These are phyloP conservation scores for Stagonosporopsis tanaceti DNA, from an alignment of 2,329 filamentous ascomycete species.

Conservation along the genomic window DNA sequence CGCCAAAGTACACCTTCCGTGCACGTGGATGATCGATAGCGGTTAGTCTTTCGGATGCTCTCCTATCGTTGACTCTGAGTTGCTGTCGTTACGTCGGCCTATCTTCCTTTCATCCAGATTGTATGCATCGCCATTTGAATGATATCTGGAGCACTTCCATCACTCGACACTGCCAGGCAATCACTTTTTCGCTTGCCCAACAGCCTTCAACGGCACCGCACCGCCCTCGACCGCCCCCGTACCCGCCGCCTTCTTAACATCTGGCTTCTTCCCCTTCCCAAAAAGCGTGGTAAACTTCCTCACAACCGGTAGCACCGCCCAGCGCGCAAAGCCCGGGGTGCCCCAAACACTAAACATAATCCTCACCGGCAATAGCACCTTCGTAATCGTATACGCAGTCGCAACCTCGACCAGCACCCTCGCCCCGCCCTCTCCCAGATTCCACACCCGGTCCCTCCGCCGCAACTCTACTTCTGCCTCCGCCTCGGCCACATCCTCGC, in stretches of 20 bases:
- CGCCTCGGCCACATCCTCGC: conserved; percentile 57
- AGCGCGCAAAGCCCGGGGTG: conserved; percentile 86
- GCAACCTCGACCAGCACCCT: conserved; percentile 73
- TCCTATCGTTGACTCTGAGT: background rate
- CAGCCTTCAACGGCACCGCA: conserved; percentile 34
- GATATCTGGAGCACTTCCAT: conserved; percentile 20
- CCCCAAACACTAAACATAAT: conserved; percentile 83
- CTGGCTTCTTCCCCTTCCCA: conserved; percentile 35
- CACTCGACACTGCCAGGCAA: background rate
- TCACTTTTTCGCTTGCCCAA: conserved; percentile 1
- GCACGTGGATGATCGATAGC: background rate
- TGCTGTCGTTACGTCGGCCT: background rate
- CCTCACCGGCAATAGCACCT: conserved; percentile 79
- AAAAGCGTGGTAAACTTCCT: conserved; percentile 51
- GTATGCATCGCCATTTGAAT: background rate
- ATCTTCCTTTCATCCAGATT: background rate
- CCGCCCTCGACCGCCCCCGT: conserved; percentile 47
- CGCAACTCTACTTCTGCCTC: conserved; percentile 44
- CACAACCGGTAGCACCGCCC: conserved; percentile 39
- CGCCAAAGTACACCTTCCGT: background rate
- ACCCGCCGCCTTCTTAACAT: conserved; percentile 34
- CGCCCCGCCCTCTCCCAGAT: conserved; percentile 56
- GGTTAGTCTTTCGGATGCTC: background rate
- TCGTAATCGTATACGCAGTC: conserved; percentile 89
- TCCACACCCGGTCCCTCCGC: conserved; percentile 49